phyloP scores from a whole-genome alignment of 73 alveolate species.

The Diophrys sp. region DNA sequence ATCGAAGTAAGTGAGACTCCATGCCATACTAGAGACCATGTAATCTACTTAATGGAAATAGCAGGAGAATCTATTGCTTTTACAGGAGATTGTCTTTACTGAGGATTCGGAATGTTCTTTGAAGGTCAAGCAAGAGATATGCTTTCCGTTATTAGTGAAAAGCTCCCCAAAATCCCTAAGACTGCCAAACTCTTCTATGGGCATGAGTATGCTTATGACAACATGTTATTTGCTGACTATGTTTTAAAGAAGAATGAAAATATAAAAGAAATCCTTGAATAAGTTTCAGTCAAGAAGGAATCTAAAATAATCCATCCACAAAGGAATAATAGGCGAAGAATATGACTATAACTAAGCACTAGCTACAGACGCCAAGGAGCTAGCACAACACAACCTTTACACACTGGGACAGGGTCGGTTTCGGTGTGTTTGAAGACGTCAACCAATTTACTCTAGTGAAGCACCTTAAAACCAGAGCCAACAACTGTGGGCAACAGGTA shows the following conservation, averaged over 20 bases:
- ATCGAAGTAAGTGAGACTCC: constrained; percentile 27
- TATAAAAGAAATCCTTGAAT: not conserved
- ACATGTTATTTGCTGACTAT: constrained; percentile 4
- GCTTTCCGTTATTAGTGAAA: constrained; percentile 41
- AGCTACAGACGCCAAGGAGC: too few relatives aligned
- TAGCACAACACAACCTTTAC: too few relatives aligned
- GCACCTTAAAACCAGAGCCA: too few relatives aligned
- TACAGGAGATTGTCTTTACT: constrained; percentile 23
- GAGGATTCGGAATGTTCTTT: constrained; percentile 36
- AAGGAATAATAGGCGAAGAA: too few relatives aligned
- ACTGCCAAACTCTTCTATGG: constrained; percentile 68
- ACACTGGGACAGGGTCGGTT: too few relatives aligned
- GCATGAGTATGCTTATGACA: constrained; percentile 64
- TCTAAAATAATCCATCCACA: not conserved
- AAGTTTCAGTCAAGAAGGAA: not conserved
- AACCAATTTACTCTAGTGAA: too few relatives aligned
- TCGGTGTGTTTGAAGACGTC: too few relatives aligned
- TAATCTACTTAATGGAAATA: not conserved
- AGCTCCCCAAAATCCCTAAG: constrained; percentile 10
- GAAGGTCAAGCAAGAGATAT: constrained; percentile 63
- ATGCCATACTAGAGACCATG: constrained; percentile 6
- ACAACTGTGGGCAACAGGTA: too few relatives aligned
- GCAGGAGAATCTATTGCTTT: constrained; percentile 17
- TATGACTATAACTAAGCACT: too few relatives aligned
- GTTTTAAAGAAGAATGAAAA: not conserved